Evolutionary conservation across 805 yeast species (phyloP), one percentile per base, ranked within the genome.

Genomic region (Barnettozyma vustinii): DNA sequence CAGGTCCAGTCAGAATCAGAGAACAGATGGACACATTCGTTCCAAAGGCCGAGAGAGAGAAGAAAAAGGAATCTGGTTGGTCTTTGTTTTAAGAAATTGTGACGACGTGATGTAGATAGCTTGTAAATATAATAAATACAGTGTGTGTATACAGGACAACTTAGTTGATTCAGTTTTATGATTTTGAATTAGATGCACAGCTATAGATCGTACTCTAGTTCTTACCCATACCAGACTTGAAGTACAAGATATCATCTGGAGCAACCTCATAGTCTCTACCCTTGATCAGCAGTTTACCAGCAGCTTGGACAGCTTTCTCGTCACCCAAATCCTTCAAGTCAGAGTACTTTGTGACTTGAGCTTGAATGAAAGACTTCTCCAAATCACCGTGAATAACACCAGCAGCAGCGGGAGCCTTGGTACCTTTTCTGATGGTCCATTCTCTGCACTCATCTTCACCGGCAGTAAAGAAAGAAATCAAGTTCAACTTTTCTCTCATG

Each of bases 391-490:
- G 99, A 61, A 92, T 92, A 41, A 94, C 96, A 67, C 97, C 98
- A 20, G 99, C 99, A 41, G 99, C 98, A 64, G 87, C 90, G n/a
- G 99, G 99, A 47, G 97, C 97, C 60, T 87, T 84, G 42, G 92
- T 86, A 59, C 95, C 95, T 58, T 76, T 74, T 71, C 98, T 82
- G 55, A 94, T 82, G 33, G 99, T 94, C 99, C 99, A 94, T 71
- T 95, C 97, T 69, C 97, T 85, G 45, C 91, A 96, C 73, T 94
- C 99, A 54, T 87, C 88, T 39, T 96, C 86, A 59, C 99, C 99
- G 65, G 94, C 84, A 33, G 99, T 94, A 79, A 89, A 94, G 76
- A 84, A 94, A 47, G 97, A 89, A 57, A 91, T 90, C 68, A 94
- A 81, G 57, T 86, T 85, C 52, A 91, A 76, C 53, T 88, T 83